Evolutionary conservation across 1,139 yeast species (phyloP).

Genomic region (Pichia sp.): DNA sequence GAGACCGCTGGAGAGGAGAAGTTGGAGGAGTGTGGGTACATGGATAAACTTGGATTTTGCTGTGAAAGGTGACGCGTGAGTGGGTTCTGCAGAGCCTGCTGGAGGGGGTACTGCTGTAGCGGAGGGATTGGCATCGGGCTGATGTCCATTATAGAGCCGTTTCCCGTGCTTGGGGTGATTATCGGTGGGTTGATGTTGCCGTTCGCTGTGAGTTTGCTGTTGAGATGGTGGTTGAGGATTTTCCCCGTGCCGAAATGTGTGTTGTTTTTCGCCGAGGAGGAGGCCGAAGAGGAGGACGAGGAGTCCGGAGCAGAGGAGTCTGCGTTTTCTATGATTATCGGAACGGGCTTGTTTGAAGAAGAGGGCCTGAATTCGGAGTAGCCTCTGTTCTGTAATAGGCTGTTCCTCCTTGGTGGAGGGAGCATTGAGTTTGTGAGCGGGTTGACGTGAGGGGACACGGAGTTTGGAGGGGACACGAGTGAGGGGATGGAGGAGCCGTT

Average conservation of each 20-base stretch:
- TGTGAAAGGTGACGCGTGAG: constrained; percentile 4
- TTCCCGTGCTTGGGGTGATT: constrained; percentile 16
- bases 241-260: neutral
- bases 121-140: constrained; percentile 7
- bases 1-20: constrained; percentile 12
- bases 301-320: neutral
- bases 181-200: constrained; percentile 3
- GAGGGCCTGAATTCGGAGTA: constrained; percentile 29
- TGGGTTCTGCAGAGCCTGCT: neutral
- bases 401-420: constrained; percentile 31
- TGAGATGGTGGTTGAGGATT: neutral
- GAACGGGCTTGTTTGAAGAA: constrained; percentile 30
- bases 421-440: constrained; percentile 23
- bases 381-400: constrained; percentile 18
- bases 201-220: neutral
- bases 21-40: constrained; percentile 4
- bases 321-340: constrained; percentile 24
- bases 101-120: neutral
- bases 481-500: constrained; percentile 1
- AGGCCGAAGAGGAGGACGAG: neutral
- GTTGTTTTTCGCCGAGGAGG: neutral
- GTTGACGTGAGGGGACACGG: constrained; percentile 21
- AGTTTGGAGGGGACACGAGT: constrained; percentile 23
- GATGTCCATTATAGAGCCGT: constrained; percentile 9
- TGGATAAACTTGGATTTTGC: neutral